These are phyloP conservation scores for Claviceps capensis DNA, from an alignment of 2,329 filamentous ascomycete genomes.

Conservation along the genomic window DNA sequence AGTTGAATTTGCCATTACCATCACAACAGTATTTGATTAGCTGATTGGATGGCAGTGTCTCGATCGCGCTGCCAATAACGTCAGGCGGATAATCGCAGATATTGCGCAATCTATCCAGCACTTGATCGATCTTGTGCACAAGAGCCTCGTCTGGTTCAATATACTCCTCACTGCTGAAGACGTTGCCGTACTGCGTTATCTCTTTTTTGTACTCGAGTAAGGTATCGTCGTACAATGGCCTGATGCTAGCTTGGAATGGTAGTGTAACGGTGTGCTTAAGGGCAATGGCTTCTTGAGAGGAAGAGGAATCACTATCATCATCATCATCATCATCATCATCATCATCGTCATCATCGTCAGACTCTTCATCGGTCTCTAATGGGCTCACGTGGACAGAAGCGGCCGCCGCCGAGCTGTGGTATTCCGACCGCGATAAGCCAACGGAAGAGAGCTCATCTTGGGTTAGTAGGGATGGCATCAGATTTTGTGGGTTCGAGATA, in stretches of 20 bases:
- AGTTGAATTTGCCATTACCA: conserved; percentile 46
- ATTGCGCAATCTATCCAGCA: conserved; percentile 37
- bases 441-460: conserved; percentile 6
- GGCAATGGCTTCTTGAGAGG: conserved; percentile 3
- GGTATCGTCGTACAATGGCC: conserved; percentile 37
- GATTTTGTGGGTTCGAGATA: conserved; percentile 18
- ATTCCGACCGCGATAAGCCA: conserved; percentile 7
- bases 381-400: conserved; percentile 16
- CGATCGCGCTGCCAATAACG: conserved; percentile 28
- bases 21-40: conserved; percentile 39
- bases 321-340: conserved; percentile 11
- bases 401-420: conserved; percentile 12
- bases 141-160: conserved; percentile 25
- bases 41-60: conserved; percentile 24
- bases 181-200: conserved; percentile 30
- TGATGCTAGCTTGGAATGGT: conserved; percentile 38
- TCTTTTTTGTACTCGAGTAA: conserved; percentile 29
- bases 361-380: conserved; percentile 11
- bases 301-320: conserved; percentile 7
- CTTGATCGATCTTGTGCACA: conserved; percentile 32
- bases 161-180: conserved; percentile 27
- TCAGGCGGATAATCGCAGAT: conserved; percentile 45
- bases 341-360: conserved; percentile 7
- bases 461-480: conserved; percentile 10
- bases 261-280: conserved; percentile 40